Evolutionary conservation across 176 grass and related monocot species (phyloP), one percentile per base, ranked within the genome.

Genomic region (Paspalum notatum): DNA sequence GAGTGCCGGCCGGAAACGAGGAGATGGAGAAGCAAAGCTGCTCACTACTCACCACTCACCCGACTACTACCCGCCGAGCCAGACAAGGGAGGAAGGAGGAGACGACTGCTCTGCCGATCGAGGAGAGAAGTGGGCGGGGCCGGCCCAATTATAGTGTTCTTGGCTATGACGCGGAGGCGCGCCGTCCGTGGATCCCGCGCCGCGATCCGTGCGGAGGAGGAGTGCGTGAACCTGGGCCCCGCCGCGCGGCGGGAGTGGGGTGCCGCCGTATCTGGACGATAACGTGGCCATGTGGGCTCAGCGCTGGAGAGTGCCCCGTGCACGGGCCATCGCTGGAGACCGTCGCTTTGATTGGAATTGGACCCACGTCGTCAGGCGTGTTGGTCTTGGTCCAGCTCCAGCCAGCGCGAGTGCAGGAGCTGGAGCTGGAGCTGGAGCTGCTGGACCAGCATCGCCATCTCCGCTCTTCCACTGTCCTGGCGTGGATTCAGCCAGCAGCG

Each of bases 221-320:
- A 9, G 58, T 15, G 46, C 60, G 64, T 81, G 87, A 78, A 72
- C 72, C 72, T 82, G 83, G 88, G 74, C 72, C 83, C 79, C 74
- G 52, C 72, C 44, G 59, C n/a, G 37, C 6, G 58, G 58, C 27
- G 74, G 11, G 26, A 7, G 76, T 8, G 59, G 4, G 42, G 18
- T 18, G 53, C 7, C 72, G 77, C 77, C 75, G 84, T 71, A 84
- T 54, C 80, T 83, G 88, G 84, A 87, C 84, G 69, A 80, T 56
- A 87, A 87, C 87, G 38, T 56, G 84, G 41, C 48, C 26, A 3
- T 26, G 77, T 26, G 61, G 53, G 76, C n/a, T n/a, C n/a, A n/a
- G n/a, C n/a, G n/a, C n/a, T n/a, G n/a, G n/a, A n/a, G n/a, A n/a
- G n/a, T n/a, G n/a, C n/a, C n/a, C n/a, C n/a, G n/a, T n/a, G n/a